A percentile compares a stretch with the other conserved stretches of the same genome.
phyloP scores from a whole-genome alignment of 1,284 basidiomycete species.

The Malassezia brasiliensis region DNA sequence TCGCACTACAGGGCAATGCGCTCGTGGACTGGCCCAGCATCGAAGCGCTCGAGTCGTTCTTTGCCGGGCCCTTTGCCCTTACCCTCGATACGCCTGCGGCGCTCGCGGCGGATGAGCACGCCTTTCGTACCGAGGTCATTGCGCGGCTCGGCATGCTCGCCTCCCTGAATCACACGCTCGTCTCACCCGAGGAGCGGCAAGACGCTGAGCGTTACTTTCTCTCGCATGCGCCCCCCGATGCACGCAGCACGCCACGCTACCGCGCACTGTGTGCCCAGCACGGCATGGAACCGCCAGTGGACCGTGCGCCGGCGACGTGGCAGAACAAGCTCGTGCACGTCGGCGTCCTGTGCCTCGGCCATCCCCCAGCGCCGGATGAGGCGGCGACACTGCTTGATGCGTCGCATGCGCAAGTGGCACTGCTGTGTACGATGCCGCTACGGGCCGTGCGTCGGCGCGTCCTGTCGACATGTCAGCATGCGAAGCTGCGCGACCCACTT shows the following conservation, averaged over 20 bases:
- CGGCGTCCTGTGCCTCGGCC: neutral
- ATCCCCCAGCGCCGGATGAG: conserved; percentile 10
- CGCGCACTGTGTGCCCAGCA: conserved; percentile 4
- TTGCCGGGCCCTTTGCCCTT: conserved; percentile 47
- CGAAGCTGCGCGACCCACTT: conserved; percentile 10
- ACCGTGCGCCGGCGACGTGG: neutral
- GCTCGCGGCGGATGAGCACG: neutral
- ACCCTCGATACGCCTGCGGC: conserved; percentile 6
- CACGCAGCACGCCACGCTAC: neutral
- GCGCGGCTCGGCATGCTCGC: conserved; percentile 61
- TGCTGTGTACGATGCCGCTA: conserved; percentile 25
- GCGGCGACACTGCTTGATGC: neutral
- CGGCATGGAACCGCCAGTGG: neutral
- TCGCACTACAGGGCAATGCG: conserved; percentile 60
- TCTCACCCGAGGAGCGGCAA: conserved; percentile 62
- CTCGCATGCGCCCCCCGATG: neutral
- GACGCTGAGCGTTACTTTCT: conserved; percentile 67
- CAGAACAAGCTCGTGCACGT: neutral
- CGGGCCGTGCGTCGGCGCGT: conserved; percentile 19
- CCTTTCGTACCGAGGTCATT: conserved; percentile 60
- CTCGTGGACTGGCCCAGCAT: conserved; percentile 61
- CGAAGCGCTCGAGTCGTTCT: conserved; percentile 61
- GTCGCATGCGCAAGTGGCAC: neutral
- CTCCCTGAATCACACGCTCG: conserved; percentile 61
- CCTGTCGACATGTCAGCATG: conserved; percentile 11